Evolutionary conservation across 805 yeast genomes (phyloP), one percentile per base, ranked within the genome.

Genomic region (Candida ficus): DNA sequence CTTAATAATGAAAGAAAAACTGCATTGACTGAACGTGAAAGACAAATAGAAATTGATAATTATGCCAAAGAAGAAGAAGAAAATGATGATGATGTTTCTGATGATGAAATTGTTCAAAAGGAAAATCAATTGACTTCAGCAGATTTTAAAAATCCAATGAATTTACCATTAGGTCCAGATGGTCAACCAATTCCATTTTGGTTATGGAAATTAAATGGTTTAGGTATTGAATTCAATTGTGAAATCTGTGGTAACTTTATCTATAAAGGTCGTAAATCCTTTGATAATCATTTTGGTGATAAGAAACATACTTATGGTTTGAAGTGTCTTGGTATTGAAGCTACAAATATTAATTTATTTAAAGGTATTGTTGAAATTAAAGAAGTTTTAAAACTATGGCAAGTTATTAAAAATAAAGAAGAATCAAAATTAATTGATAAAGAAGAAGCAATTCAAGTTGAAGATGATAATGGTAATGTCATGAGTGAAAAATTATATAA

Each of bases 101-200:
- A 42, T 17, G 21, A 27, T 4, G 40, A 38, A 11, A 43, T 9
- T 50, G 60, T 27, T 71, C 73, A 18, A 52, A 55, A 17, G 58
- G 21, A 39, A 3, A n/a, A n/a, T n/a, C n/a, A n/a, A n/a, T n/a
- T n/a, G n/a, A n/a, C n/a, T n/a, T 53, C 50, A 21, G 19, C 29
- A 4, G 20, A 28, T 16, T 59, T 17, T 7, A 23, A 50, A 38
- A 71, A 71, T 44, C 78, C 80, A 16, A 64, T 75, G 41, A 76
- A 81, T 41, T 60, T 86, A 41, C 95, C 96, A 0, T 38, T 86
- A 0, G 98, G 95, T 0, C 74, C 85, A 16, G 97, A 90, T 61
- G 97, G 97, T 0, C 74, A 72, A 30, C 97, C 97, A 1, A 87
- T 93, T 22, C 99, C 99, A 2, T 78, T 71, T 40, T 93, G 99